Evolutionary conservation across 2,329 filamentous ascomycete species (phyloP).

Genomic region (Shiraia bambusicola): DNA sequence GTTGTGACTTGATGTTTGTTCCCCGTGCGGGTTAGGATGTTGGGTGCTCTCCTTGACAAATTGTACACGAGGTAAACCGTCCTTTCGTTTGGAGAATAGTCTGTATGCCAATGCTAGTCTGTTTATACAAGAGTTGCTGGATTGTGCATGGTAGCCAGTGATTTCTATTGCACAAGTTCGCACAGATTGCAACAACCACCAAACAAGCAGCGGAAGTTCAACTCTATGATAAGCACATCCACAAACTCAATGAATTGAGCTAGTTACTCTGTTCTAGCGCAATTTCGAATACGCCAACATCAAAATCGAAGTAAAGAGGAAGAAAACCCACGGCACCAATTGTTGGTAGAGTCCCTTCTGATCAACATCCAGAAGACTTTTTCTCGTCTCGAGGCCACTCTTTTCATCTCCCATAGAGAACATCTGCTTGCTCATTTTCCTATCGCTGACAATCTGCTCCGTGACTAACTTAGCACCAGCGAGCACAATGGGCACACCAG

Average conservation of each 20-base stretch:
- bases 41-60: too few relatives aligned
- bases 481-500: slow-evolving; percentile 72
- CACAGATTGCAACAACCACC: too few relatives aligned
- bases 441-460: slow-evolving; percentile 53
- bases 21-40: slow-evolving; percentile 4
- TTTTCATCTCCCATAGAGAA: slow-evolving; percentile 24
- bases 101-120: too few relatives aligned
- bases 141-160: too few relatives aligned
- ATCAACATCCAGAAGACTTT: slow-evolving; percentile 18
- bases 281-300: slow-evolving; percentile 1
- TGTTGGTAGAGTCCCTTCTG: slow-evolving; percentile 13
- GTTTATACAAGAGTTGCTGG: too few relatives aligned
- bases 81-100: too few relatives aligned
- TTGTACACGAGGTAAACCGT: too few relatives aligned
- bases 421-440: slow-evolving; percentile 22
- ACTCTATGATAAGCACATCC: too few relatives aligned
- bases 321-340: slow-evolving; percentile 20
- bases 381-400: slow-evolving; percentile 1
- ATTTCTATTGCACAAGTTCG: too few relatives aligned
- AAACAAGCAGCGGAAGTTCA: too few relatives aligned
- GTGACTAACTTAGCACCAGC: slow-evolving; percentile 66
- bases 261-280: neutral
- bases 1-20: slow-evolving; percentile 19
- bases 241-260: too few relatives aligned
- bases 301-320: slow-evolving; percentile 10